Conservation (phyloP, 129 eudicot genomes). For the Flaveria ramosissima region DNA sequence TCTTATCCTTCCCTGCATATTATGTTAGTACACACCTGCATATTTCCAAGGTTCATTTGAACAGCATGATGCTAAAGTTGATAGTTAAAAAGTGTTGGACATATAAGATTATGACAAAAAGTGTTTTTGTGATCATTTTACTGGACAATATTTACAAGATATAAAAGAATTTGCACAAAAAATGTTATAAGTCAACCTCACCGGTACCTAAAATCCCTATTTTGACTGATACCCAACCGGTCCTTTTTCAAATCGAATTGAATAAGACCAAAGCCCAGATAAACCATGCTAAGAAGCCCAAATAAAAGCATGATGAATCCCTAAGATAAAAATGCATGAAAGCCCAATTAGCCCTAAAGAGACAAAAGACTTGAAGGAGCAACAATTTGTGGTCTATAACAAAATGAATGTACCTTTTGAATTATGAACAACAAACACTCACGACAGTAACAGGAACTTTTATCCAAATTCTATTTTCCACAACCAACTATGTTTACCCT, state of each 20-base stretch:
- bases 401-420: too few species aligned
- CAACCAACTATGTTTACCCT: not conserved
- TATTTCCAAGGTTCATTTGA: not conserved
- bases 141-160: not conserved
- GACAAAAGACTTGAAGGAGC: slow-evolving; percentile 3
- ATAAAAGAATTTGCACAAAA: not conserved
- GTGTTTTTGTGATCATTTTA: not conserved
- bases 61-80: slow-evolving; percentile 1
- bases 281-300: slow-evolving; percentile 23
- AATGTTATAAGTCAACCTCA: not conserved
- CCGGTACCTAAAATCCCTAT: not conserved
- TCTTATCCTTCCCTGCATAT: not conserved
- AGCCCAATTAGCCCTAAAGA: slow-evolving; percentile 22
- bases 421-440: too few species aligned
- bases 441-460: not conserved
- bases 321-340: not conserved
- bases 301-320: slow-evolving; percentile 2
- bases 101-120: not conserved
- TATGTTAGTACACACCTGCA: not conserved
- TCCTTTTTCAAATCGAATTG: slow-evolving; percentile 9
- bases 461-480: not conserved
- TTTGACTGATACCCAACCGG: not conserved
- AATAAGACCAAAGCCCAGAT: slow-evolving; percentile 8
- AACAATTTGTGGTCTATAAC: not conserved
- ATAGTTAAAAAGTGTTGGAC: not conserved